Base-by-base conservation (phyloP, 495 filamentous ascomycete genomes). In the Aspergillus indologenus region DNA sequence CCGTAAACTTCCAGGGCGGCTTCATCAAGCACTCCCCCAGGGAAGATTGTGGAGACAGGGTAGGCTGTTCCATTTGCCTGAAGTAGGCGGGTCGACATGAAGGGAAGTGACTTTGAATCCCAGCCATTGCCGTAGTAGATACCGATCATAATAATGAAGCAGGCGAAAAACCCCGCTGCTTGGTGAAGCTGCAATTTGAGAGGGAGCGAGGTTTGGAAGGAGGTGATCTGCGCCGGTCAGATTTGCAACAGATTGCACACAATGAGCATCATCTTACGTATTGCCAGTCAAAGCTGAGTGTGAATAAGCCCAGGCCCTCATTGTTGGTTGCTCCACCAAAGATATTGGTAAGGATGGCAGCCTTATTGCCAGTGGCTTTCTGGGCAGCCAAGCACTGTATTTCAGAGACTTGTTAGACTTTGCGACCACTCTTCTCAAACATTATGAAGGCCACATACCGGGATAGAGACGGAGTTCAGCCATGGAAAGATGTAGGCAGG, bases 261-360 rank as follows among this genome's bases (percentile, higher is more conserved):
- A 7, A 21, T 31, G 21, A 14, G 22, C 3, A n/a, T 19, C 1
- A 12, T 40, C 70, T 61, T 65, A 83, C 75, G 60, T 84, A 85
- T 68, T 85, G 79, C 82, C 82, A 85, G 65, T 85, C 82, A 11
- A 85, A 74, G 2, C 70, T 72, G 22, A 83, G 46, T 22, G 65
- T 71, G 24, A 85, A 71, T 1, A 83, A 59, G 0, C 82, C 82
- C 5, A 79, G 60, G 4, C 76, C 76, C 52, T 73, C 81, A 58
- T 87, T 85, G 23, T 72, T 78, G 5, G 70, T 61, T 0, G 82
- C 66, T 1, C 84, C 84, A 12, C 84, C 84, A 50, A 87, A 87
- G 7, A 86, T 43, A 23, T 69, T 71, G 21, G 69, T 72, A 26
- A 79, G 63, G 1, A 65, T 48, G 8, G 48, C 47, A 51, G 74